These are phyloP conservation scores for Globisporangium acanthophoron DNA, from an alignment of 352 stramenopile species.

Conservation along the genomic window DNA sequence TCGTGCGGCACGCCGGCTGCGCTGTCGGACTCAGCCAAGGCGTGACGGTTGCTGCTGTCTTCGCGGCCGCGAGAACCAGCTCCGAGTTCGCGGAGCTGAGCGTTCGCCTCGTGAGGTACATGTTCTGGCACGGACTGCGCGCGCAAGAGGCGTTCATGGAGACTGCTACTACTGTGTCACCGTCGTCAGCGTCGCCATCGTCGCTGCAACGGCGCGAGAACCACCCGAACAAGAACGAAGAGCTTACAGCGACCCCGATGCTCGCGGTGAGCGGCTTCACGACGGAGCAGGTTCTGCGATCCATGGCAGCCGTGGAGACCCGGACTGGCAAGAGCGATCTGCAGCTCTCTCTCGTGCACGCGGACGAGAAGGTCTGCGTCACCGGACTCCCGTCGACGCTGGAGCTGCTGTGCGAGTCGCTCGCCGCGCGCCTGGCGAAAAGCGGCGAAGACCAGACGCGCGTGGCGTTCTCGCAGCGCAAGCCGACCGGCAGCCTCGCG, in stretches of 20 bases:
- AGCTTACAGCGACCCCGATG: constrained; percentile 52
- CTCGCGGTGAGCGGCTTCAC: constrained; percentile 56
- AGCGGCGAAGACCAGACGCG: constrained; percentile 62
- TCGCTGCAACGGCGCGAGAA: neutral
- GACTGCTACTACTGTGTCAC: constrained; percentile 4
- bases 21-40: constrained; percentile 78
- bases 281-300: constrained; percentile 43
- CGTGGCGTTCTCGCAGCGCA: constrained; percentile 75
- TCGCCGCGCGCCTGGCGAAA: constrained; percentile 45
- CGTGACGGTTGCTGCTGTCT: constrained; percentile 62
- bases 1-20: constrained; percentile 35
- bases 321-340: constrained; percentile 44
- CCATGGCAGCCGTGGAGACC: constrained; percentile 42
- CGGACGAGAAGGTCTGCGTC: constrained; percentile 48
- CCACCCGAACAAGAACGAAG: neutral
- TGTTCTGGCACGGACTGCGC: constrained; percentile 82
- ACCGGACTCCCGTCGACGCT: constrained; percentile 62
- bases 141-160: constrained; percentile 51
- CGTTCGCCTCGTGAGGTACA: constrained; percentile 55
- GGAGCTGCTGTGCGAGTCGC: constrained; percentile 37
- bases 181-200: too few species aligned
- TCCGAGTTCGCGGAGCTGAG: constrained; percentile 44
- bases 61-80: constrained; percentile 45
- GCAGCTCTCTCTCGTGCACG: constrained; percentile 75
- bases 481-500: constrained; percentile 46